Evolutionary conservation across 345 rosid genomes (phyloP), one percentile per base, ranked within the genome.

Genomic region (Erucastrum elatum): DNA sequence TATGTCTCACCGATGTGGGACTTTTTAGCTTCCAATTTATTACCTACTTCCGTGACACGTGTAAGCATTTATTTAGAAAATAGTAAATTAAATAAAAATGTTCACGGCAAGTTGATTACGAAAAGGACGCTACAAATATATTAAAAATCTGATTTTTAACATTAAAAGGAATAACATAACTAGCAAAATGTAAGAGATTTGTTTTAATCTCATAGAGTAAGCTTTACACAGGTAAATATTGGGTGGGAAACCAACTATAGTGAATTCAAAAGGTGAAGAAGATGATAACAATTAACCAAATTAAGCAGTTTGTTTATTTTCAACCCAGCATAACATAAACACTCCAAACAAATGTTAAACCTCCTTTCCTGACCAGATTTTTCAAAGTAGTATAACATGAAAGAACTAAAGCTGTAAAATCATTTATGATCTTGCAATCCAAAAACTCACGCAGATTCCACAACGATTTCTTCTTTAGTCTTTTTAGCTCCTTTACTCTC

Each of bases 371-470:
- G 41, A 62, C 51, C 65, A 70, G 17, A 64, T 37, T 56, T n/a
- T n/a, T 51, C 56, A 51, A 51, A 51, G 56, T 46, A 46, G 15
- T 46, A n/a, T 46, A 12, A 4, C 53, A 46, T 46, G 15, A 46
- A 13, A 46, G 25, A 7, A 64, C 70, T 37, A 71, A 71, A 71
- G 76, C 66, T 77, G 70, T 70, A 44, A 71, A 72, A 41, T 60
- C 66, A 55, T 64, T 30, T 59, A 44, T 66, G 82, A 66, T 41
- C 72, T 67, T 72, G 73, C 77, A 72, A 66, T 72, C 41, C 60
- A 78, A 78, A 72, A 78, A 58, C 77, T 71, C 77, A 72, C 72
- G 81, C 77, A 71, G 81, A 71, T 72, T 78, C 72, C 61, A 78
- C 67, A 56, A 76, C 53, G 8, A 41, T 65, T 77, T 66, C 72